phyloP scores from a whole-genome alignment of 495 filamentous ascomycete genomes.

The Friedmanniomyces simplex region DNA sequence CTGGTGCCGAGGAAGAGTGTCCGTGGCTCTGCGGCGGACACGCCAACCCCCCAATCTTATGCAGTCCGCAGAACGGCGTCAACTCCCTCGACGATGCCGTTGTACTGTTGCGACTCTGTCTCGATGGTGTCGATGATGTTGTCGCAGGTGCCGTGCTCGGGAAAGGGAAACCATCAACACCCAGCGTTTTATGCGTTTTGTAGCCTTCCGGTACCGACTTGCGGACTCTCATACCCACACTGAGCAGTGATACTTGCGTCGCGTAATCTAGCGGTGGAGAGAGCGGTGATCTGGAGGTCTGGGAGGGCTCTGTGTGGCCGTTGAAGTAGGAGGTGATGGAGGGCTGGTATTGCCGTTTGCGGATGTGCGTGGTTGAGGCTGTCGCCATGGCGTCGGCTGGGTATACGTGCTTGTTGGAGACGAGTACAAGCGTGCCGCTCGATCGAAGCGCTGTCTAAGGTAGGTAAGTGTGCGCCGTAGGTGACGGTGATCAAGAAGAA shows the following conservation, averaged over 20 bases:
- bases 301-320: not conserved
- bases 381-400: too few relatives aligned
- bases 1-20: conserved; percentile 12
- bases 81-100: conserved; percentile 39
- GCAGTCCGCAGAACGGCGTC: conserved; percentile 64
- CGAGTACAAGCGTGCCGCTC: too few relatives aligned
- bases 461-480: too few relatives aligned
- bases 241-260: conserved; percentile 67
- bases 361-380: conserved; percentile 12
- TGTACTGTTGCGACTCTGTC: conserved; percentile 9
- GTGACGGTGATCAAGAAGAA: too few relatives aligned
- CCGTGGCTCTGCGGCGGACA: conserved; percentile 32
- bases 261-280: conserved; percentile 31
- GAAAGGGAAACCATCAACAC: conserved; percentile 11
- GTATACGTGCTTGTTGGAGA: too few relatives aligned
- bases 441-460: too few relatives aligned
- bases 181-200: conserved; percentile 50
- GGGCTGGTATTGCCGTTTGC: conserved; percentile 37
- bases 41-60: conserved; percentile 50
- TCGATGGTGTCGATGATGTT: conserved; percentile 18
- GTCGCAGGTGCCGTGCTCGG: conserved; percentile 16
- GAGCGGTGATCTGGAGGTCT: conserved; percentile 23
- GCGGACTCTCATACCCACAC: conserved; percentile 84
- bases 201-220: conserved; percentile 89
- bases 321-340: conserved; percentile 36